Evolutionary conservation across 768 basidiomycete species (phyloP), one percentile per base, ranked within the genome.

Genomic region (Kwoniella dendrophila): DNA sequence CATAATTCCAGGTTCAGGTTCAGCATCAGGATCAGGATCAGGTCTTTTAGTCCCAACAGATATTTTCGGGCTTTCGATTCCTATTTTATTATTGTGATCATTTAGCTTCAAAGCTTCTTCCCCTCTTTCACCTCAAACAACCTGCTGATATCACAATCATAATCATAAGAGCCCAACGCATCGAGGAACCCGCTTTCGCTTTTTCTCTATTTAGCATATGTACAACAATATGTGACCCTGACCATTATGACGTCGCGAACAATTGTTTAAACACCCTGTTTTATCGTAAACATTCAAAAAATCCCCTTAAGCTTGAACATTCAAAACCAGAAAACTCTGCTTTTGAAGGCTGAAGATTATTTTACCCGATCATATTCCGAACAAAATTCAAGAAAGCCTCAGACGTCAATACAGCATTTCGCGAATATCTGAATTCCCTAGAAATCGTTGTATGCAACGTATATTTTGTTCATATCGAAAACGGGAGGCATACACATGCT

Each of bases 321-420:
- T 22, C 24, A 20, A 20, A 5, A n/a, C 24, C 43, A n/a, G n/a
- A 24, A 44, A 20, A 44, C 24, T 10, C 43, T 44, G 4, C 20
- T 20, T 44, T 14, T 44, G 20, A 10, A 10, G n/a, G 36, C 36
- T 18, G 18, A 38, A 38, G 43, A n/a, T 24, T n/a, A 10, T 27
- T 48, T 48, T 18, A 18, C 32, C 49, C 49, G 49, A 51, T 51
- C 49, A 51, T 51, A 32, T 32, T 51, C 49, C 49, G 49, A 14
- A 32, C 22, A n/a, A n/a, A n/a, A n/a, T 27, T 44, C n/a, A 44
- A 14, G 11, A 44, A 33, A 32, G 49, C 49, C 49, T 51, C 49
- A 51, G 3, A 51, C 49, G 49, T 51, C 49, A 51, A 20, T 44
- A 2, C 11, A 44, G n/a, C n/a, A n/a, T n/a, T n/a, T n/a, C n/a